These are phyloP conservation scores for Cochlearia excelsa DNA, from an alignment of 345 rosid species.

Conservation along the genomic window DNA sequence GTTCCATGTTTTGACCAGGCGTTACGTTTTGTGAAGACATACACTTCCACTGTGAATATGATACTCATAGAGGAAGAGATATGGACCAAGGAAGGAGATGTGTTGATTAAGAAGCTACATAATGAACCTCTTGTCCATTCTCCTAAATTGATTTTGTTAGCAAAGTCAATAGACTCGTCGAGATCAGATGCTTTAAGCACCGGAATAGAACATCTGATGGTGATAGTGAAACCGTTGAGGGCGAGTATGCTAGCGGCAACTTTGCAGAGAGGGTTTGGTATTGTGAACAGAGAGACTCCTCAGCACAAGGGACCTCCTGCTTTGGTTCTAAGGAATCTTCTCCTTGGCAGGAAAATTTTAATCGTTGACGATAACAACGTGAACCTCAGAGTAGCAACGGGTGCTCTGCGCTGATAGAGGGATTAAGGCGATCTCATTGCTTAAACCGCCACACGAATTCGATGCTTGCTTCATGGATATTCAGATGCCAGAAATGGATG, in stretches of 20 bases:
- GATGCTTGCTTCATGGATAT: constrained; percentile 99
- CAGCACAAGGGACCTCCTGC: constrained; percentile 61
- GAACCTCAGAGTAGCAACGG: constrained; percentile 87
- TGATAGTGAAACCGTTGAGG: constrained; percentile 81
- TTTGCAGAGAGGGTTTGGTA: constrained; percentile 69
- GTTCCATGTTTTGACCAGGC: no score
- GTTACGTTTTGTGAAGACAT: no score
- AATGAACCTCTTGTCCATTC: constrained; percentile 33
- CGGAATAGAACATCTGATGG: constrained; percentile 38
- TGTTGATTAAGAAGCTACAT: not conserved
- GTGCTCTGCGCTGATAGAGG: constrained; percentile 77
- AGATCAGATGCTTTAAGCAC: constrained; percentile 18
- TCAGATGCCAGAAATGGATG: constrained; percentile 98
- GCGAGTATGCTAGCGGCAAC: constrained; percentile 82
- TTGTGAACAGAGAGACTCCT: constrained; percentile 52
- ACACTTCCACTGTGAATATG: no score
- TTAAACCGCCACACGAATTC: constrained; percentile 70
- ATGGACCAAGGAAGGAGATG: no score
- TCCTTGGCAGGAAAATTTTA: constrained; percentile 73
- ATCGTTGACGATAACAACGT: constrained; percentile 83
- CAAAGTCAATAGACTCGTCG: constrained; percentile 42
- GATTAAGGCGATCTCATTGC: constrained; percentile 53
- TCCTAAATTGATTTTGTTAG: constrained; percentile 61
- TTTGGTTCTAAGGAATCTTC: constrained; percentile 56
- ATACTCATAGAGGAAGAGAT: no score